These are phyloP conservation scores for Stagonosporopsis rhizophila DNA, from an alignment of 2,329 filamentous ascomycete genomes.

Conservation along the genomic window DNA sequence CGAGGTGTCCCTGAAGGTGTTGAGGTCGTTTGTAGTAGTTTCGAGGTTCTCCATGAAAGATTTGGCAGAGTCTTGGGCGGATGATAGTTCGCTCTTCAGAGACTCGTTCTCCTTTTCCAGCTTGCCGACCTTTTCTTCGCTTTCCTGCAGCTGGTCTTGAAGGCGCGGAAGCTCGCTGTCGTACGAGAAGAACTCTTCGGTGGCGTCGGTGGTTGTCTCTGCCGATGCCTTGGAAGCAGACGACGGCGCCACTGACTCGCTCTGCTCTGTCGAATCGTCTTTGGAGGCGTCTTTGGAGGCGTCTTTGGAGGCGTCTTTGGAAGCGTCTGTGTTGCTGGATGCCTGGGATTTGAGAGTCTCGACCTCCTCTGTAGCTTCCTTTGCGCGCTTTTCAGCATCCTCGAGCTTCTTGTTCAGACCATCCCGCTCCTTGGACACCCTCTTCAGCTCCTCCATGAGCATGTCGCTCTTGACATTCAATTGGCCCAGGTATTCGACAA, in stretches of 20 bases:
- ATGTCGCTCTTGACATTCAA: conserved; percentile 86
- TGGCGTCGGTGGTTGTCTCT: conserved; percentile 44
- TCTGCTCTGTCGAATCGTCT: conserved; percentile 38
- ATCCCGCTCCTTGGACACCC: conserved; percentile 82
- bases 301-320: conserved; percentile 37
- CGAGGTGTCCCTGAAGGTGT: conserved; percentile 60
- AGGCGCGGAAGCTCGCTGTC: conserved; percentile 85
- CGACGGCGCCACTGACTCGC: conserved; percentile 36
- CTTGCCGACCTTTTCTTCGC: conserved; percentile 72
- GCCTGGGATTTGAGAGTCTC: conserved; percentile 57
- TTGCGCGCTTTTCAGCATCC: conserved; percentile 69
- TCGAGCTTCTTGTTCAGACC: conserved; percentile 77
- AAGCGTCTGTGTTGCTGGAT: conserved; percentile 19
- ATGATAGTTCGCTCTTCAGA: conserved; percentile 73
- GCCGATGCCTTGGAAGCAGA: conserved; percentile 36
- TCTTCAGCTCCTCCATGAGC: conserved; percentile 91
- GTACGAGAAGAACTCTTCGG: conserved; percentile 88
- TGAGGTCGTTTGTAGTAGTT: conserved; percentile 69
- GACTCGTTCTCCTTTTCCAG: conserved; percentile 73
- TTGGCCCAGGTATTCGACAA: conserved; percentile 90
- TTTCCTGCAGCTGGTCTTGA: conserved; percentile 75
- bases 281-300: conserved; percentile 25
- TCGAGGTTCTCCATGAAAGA: conserved; percentile 66
- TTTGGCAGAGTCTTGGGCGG: conserved; percentile 70
- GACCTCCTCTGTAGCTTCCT: conserved; percentile 69